phyloP scores from a whole-genome alignment of 2,329 filamentous ascomycete species.

The Chalaropsis thielavioides region DNA sequence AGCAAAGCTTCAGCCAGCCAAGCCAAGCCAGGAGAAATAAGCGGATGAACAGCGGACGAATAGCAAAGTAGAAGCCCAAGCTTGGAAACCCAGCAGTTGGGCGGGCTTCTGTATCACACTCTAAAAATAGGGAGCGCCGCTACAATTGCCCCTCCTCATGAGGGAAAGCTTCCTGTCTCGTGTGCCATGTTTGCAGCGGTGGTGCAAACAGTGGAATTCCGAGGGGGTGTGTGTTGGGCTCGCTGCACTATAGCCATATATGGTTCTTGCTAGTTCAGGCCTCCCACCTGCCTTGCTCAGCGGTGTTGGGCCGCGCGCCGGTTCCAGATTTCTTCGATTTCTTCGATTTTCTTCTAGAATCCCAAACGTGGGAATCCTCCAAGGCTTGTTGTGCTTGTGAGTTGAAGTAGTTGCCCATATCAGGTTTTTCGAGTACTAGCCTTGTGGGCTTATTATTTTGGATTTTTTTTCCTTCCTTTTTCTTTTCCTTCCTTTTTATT shows the following conservation, averaged over 20 bases:
- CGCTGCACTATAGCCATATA: too few species aligned
- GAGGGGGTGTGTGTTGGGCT: too few species aligned
- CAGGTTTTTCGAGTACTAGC: neutral
- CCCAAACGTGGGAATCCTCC: neutral
- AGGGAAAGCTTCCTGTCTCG: too few species aligned
- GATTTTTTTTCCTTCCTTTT: too few species aligned
- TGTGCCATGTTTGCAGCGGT: too few species aligned
- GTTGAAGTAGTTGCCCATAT: neutral
- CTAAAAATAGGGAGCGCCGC: neutral
- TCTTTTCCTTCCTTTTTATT: neutral
- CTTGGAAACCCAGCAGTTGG: neutral
- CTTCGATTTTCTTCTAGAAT: neutral
- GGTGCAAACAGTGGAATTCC: too few species aligned
- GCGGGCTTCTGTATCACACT: neutral
- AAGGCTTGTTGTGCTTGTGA: neutral
- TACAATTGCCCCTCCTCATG: neutral
- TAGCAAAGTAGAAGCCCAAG: neutral
- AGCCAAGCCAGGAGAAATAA: too few species aligned
- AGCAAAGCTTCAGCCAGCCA: too few species aligned
- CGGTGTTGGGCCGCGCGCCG: neutral
- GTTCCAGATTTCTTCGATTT: neutral
- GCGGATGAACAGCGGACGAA: neutral
- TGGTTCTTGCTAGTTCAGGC: neutral
- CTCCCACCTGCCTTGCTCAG: neutral
- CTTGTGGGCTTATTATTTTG: neutral